phyloP scores from a whole-genome alignment of 1,284 basidiomycete genomes.

The Apiotrichum laibachii region DNA sequence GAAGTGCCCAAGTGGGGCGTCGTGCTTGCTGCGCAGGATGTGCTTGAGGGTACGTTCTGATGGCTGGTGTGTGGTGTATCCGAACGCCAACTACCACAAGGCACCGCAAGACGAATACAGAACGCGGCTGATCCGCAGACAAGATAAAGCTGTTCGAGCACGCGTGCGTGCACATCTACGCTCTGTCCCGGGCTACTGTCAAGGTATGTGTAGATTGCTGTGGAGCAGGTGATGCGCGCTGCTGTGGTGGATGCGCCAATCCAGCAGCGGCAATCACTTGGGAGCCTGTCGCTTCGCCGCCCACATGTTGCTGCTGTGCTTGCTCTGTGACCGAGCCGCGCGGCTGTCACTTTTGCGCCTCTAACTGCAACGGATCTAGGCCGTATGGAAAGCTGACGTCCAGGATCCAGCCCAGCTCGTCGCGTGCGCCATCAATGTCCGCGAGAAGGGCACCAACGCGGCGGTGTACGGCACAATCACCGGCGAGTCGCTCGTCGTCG shows the following conservation, averaged over 20 bases:
- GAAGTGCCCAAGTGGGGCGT: slow-evolving; percentile 39
- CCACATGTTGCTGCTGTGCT: too few relatives aligned
- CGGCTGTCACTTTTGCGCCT: too few relatives aligned
- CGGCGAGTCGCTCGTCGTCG: slow-evolving; percentile 28
- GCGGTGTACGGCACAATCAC: slow-evolving; percentile 39
- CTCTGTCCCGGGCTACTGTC: slow-evolving; percentile 32
- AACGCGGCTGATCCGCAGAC: slow-evolving; percentile 19
- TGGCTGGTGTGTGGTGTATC: neutral
- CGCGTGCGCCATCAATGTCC: slow-evolving; percentile 25
- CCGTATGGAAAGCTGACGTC: too few relatives aligned
- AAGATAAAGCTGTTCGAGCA: slow-evolving; percentile 40
- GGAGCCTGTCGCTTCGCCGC: too few relatives aligned
- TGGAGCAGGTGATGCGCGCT: too few relatives aligned
- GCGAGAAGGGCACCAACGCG: slow-evolving; percentile 25
- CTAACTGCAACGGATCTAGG: too few relatives aligned
- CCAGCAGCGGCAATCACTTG: too few relatives aligned
- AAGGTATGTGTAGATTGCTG: slow-evolving; percentile 7
- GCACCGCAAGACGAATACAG: too few relatives aligned
- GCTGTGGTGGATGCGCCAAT: too few relatives aligned
- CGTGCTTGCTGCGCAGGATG: slow-evolving; percentile 34
- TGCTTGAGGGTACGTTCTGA: slow-evolving; percentile 36
- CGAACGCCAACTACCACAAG: too few relatives aligned
- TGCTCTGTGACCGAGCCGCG: too few relatives aligned
- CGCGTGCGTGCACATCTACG: slow-evolving; percentile 41
- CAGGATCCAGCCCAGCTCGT: slow-evolving; percentile 44